Conservation (phyloP, 1,139 yeast genomes). For the Taphrina flavorubra region DNA sequence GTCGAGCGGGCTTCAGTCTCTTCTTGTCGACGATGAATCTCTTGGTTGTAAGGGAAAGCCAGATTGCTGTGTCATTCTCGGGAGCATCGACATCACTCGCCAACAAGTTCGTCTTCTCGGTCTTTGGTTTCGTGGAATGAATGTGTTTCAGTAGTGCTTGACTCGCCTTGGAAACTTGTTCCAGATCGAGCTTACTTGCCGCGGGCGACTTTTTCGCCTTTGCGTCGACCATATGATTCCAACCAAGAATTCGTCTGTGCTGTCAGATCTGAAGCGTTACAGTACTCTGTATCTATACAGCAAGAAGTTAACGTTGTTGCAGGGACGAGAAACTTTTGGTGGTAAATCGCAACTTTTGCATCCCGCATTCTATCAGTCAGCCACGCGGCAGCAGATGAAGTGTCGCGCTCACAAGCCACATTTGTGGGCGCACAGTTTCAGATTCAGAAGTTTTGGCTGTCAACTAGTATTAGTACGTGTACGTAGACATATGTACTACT, state of each 20-base stretch:
- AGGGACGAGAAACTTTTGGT: not conserved
- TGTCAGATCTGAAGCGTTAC: not conserved
- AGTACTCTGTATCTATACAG: too few relatives aligned
- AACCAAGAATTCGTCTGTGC: not conserved
- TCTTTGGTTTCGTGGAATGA: constrained; percentile 18
- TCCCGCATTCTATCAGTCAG: constrained; percentile 12
- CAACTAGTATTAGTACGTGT: too few relatives aligned
- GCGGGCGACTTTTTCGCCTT: constrained; percentile 16
- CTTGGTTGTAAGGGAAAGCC: constrained; percentile 67
- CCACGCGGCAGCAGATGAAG: constrained; percentile 14
- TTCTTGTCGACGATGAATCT: constrained; percentile 68
- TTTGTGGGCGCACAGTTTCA: not conserved
- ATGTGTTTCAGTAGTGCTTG: constrained; percentile 39
- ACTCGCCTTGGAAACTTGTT: constrained; percentile 26
- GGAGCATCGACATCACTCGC: constrained; percentile 37
- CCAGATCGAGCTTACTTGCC: constrained; percentile 27
- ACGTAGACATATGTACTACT: too few relatives aligned
- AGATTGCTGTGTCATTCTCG: constrained; percentile 49
- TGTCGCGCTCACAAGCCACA: constrained; percentile 14
- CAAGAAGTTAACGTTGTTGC: not conserved
- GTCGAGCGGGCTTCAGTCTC: constrained; percentile 72
- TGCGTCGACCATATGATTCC: constrained; percentile 1
- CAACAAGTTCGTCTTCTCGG: constrained; percentile 21
- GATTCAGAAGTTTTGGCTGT: too few relatives aligned
- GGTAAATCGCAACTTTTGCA: constrained; percentile 17